Base-by-base conservation (phyloP, 192 early-diverging fungal species). In the Podila verticillata region DNA sequence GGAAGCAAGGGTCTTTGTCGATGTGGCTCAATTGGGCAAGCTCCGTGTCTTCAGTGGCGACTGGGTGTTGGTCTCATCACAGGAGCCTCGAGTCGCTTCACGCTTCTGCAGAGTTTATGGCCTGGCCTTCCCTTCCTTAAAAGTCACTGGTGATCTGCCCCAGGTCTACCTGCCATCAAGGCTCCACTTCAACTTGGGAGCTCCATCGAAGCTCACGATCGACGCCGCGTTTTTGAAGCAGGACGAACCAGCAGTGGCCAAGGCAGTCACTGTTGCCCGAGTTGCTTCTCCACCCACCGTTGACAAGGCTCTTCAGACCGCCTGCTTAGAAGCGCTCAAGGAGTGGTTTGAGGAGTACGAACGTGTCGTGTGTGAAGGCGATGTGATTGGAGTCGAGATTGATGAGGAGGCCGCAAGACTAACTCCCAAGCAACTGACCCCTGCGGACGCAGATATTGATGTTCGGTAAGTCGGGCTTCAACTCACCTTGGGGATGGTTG, bases 331-430 rank as follows among this genome's bases (percentile, higher is more conserved):
- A 44, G 83, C 83, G 10, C 51, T 95, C 4, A 90, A 88, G 71
- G 72, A 82, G 10, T 92, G 88, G 88, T 93, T 95, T 68, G 90
- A 89, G 73, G 84, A 72, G 36, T 75, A 75, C 31, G 85, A 89
- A 24, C 70, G 92, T 24, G 80, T 94, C 28, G 91, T 93, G n/a
- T 84, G 84, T 48, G 86, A 91, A 58, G 91, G 89, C 1, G 93
- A 94, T 72, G 61, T 95, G 10, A 83, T 95, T 31, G 75, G 84
- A 17, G 87, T 95, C 30, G 68, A 81, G 9, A 67, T 94, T 57
- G 88, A 95, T 74, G 82, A 88, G 72, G 91, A 90, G 65, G 77
- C 82, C 19, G 86, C 83, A 0, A 75, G 87, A 44, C 34, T 85
- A 36, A 58, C 61, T 4, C 84, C 85, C 20, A 81, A 86, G 48